Evolutionary conservation across 805 yeast species (phyloP).

Genomic region (Nakazawaea wickerhamii): DNA sequence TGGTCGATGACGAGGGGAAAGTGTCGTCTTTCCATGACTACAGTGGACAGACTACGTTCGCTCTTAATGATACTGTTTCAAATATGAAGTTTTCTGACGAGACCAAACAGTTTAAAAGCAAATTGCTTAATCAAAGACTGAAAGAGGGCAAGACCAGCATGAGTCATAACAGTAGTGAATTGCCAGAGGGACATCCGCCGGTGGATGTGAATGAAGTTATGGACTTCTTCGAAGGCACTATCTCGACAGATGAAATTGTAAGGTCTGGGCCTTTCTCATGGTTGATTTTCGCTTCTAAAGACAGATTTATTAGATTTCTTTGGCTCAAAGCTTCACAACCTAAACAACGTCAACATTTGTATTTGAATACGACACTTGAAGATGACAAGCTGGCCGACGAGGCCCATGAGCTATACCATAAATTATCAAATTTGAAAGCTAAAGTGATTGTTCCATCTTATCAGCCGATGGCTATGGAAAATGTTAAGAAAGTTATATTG

Average conservation of each 20-base stretch:
- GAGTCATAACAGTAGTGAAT: neutral
- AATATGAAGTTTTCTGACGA: neutral
- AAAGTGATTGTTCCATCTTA: conserved; percentile 5
- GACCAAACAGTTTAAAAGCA: neutral
- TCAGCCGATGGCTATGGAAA: conserved; percentile 4
- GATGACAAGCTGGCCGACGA: neutral
- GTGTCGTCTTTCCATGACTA: conserved; percentile 9
- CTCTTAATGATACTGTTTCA: neutral
- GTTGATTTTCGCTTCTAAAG: conserved; percentile 11
- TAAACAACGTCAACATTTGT: conserved; percentile 9
- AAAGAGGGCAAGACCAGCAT: neutral
- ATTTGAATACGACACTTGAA: neutral
- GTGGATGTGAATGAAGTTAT: conserved; percentile 3
- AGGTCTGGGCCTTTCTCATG: conserved; percentile 12
- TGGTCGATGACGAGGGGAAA: conserved; percentile 9
- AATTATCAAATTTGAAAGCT: conserved; percentile 1
- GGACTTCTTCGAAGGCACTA: conserved; percentile 6
- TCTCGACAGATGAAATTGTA: conserved; percentile 6
- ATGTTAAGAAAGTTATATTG: conserved; percentile 21
- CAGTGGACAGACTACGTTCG: conserved; percentile 4
- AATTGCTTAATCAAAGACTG: neutral
- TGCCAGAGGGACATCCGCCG: conserved; percentile 3
- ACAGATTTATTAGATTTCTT: conserved; percentile 7
- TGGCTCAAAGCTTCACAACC: conserved; percentile 9
- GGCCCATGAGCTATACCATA: neutral